Percentiles rank a stretch among this genome's conserved stretches.
Evolutionary conservation across 768 basidiomycete genomes (phyloP).

Genomic region (Russula sp.): DNA sequence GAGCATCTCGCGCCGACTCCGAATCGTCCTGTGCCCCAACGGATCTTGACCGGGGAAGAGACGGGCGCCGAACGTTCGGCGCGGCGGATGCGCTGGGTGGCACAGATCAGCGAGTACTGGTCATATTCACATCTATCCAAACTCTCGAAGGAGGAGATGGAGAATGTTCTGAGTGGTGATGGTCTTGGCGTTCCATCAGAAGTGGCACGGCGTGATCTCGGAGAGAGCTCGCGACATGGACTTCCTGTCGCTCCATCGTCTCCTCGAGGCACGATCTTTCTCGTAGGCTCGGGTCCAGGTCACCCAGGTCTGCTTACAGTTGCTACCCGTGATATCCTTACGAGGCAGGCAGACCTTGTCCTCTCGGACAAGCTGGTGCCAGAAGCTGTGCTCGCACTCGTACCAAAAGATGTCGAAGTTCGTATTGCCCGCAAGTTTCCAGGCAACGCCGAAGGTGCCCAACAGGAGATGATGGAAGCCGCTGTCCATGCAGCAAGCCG

Average conservation of each 20-base stretch:
- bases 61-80: conserved; percentile 32
- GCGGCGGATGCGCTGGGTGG: conserved; percentile 85
- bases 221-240: conserved; percentile 23
- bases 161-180: conserved; percentile 44
- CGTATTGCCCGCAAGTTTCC: conserved; percentile 96
- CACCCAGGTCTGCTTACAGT: conserved; percentile 88
- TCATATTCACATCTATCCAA: conserved; percentile 66
- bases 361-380: conserved; percentile 97
- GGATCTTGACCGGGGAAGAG: conserved; percentile 40
- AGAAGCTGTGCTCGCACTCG: conserved; percentile 73
- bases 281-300: conserved; percentile 93
- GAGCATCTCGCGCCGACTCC: conserved; percentile 51
- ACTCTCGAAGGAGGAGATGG: conserved; percentile 64
- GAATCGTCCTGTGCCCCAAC: conserved; percentile 59
- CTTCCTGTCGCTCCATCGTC: conserved; percentile 25
- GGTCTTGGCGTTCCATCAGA: conserved; percentile 21
- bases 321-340: conserved; percentile 76
- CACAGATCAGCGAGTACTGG: conserved; percentile 97
- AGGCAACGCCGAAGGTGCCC: conserved; percentile 92
- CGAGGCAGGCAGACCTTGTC: conserved; percentile 74
- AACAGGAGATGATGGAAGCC: conserved; percentile 89
- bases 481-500: conserved; percentile 74
- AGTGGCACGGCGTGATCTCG: conserved; percentile 1
- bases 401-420: conserved; percentile 64
- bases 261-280: conserved; percentile 63